Base-by-base conservation (phyloP, 495 filamentous ascomycete genomes). In the Sphaerosporella brunnea region DNA sequence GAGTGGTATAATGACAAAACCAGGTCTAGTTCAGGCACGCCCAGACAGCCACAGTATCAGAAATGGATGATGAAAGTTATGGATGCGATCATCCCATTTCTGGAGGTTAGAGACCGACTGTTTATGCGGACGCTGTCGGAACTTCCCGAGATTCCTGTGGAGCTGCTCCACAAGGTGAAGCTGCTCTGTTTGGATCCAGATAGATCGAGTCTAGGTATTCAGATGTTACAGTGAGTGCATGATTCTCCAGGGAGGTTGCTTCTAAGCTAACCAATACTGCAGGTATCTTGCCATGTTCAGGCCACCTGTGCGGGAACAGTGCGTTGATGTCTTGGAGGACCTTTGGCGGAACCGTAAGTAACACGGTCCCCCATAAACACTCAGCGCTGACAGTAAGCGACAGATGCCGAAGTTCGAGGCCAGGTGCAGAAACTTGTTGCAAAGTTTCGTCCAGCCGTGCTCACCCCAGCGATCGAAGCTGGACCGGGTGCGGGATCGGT, bases 1-100 rank as follows among this genome's bases (percentile, higher is more conserved):
- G 90, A 99, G 64, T 99, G 88, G 88, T 96, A 93, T 65, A 90
- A 84, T 58, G 92, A 94, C 61, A 74, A 74, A 32, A 63, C 93
- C 20, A 57, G 64, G 5, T 49, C 56, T 5, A 58, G 61, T 18
- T 13, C 15, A 7, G 65, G 66, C 2, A 56, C 60, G n/a, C 64
- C 69, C 0, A 62, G 70, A 5, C 64, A 69, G 5, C 56, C 73
- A 24, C 71, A 88, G 54, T 96, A 94, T 61, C 78, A 84, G 45
- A 75, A 72, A 56, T 93, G 83, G 76, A 74, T 77, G 10, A 64
- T 85, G 45, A 78, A 76, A 50, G 68, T 94, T 18, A 66, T 99
- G 16, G 86, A 95, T 60, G 79, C 78, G n/a, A 79, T 96, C 49
- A 58, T 88, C 18, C 79, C 81, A 5, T 96, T 90, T 62, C 67